A percentile compares a stretch with the other conserved stretches of the same genome.
Evolutionary conservation across 1,139 yeast genomes (phyloP).

Genomic region (Candida sanyaensis): DNA sequence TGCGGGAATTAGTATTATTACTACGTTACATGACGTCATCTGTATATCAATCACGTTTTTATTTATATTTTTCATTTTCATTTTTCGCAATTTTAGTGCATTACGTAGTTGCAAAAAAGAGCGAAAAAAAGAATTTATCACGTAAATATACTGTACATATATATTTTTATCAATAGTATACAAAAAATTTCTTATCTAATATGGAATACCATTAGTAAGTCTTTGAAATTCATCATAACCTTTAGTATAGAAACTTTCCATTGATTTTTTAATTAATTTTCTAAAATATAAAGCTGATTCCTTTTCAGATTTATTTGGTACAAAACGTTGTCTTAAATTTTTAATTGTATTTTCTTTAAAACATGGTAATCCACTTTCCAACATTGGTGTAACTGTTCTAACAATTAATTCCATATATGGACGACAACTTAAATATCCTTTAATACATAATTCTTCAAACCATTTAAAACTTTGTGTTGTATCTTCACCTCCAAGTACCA

Average conservation of each 20-base stretch:
- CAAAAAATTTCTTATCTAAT: constrained; percentile 35
- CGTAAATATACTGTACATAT: not conserved
- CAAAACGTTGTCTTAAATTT: constrained; percentile 77
- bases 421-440: constrained; percentile 87
- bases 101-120: too few species aligned
- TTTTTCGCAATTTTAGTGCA: too few species aligned
- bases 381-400: constrained; percentile 87
- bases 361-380: constrained; percentile 94
- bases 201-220: constrained; percentile 94
- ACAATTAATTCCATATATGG: constrained; percentile 88
- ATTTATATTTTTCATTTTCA: too few species aligned
- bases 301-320: constrained; percentile 73
- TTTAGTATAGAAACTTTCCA: constrained; percentile 85
- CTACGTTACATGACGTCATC: too few species aligned
- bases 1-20: too few species aligned
- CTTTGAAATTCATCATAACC: constrained; percentile 98
- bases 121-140: too few species aligned
- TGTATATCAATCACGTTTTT: too few species aligned
- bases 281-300: constrained; percentile 85
- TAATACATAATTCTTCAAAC: constrained; percentile 94
- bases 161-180: too few species aligned
- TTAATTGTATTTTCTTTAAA: constrained; percentile 84
- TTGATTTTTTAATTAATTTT: constrained; percentile 73
- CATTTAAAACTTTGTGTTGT: constrained; percentile 87
- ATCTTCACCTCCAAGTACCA: constrained; percentile 88